Percentiles rank a stretch among this genome's conserved stretches.
These are phyloP conservation scores for Entonaema liquescens DNA, from an alignment of 495 filamentous ascomycete genomes.

Conservation along the genomic window DNA sequence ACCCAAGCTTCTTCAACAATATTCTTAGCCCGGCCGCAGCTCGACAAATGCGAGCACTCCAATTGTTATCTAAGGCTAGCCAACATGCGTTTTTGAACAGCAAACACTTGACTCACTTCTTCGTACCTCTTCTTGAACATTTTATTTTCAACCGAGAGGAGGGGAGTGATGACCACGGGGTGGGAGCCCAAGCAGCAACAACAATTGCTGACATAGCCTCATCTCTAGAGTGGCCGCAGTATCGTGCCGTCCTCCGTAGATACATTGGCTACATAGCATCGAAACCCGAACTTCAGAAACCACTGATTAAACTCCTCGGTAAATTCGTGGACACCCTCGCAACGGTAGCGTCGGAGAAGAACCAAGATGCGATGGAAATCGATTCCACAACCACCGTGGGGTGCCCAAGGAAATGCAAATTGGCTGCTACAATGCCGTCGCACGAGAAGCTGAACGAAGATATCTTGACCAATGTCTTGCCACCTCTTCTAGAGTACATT, in stretches of 20 bases:
- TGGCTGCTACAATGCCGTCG: conserved; percentile 73
- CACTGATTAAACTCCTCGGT: conserved; percentile 81
- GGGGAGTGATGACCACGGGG: conserved; percentile 80
- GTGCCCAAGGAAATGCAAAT: conserved; percentile 43
- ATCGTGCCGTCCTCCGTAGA: conserved; percentile 78
- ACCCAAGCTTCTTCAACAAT: conserved; percentile 93
- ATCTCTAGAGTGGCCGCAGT: conserved; percentile 92
- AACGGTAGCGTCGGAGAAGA: conserved; percentile 57
- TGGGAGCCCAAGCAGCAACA: conserved; percentile 80
- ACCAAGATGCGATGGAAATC: conserved; percentile 50
- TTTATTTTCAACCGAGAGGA: conserved; percentile 85
- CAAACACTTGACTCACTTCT: conserved; percentile 82
- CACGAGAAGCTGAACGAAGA: conserved; percentile 76
- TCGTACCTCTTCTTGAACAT: conserved; percentile 91
- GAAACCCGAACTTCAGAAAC: conserved; percentile 86
- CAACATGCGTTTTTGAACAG: conserved; percentile 68
- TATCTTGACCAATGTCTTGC: conserved; percentile 76
- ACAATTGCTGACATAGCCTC: conserved; percentile 76
- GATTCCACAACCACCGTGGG: conserved; percentile 39
- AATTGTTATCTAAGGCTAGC: conserved; percentile 73
- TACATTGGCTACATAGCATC: conserved; percentile 81
- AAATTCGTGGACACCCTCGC: conserved; percentile 78
- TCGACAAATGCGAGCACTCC: conserved; percentile 83
- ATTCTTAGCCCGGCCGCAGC: conserved; percentile 91
- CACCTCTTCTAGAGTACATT: conserved; percentile 78